Evolutionary conservation across 176 grass and related monocot species (phyloP), one percentile per base, ranked within the genome.

Genomic region (Eragrostis nindensis): DNA sequence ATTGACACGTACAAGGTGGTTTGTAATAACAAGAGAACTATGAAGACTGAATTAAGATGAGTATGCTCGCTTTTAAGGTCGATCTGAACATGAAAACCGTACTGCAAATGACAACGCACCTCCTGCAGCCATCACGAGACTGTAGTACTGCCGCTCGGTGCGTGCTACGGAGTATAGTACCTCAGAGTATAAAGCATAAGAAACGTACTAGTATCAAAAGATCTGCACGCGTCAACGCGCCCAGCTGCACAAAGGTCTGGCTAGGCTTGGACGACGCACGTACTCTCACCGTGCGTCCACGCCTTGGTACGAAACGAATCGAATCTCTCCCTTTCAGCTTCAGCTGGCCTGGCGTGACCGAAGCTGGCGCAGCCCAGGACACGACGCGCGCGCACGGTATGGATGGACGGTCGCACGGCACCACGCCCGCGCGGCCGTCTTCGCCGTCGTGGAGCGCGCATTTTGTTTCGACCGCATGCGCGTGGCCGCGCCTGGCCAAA

Each of bases 171-270:
- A 36, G n/a, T n/a, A n/a, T 12, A 16, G n/a, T 12, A 3, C 3
- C 8, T 14, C 7, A 36, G 32, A 36, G n/a, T n/a, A n/a, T 12
- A 16, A 62, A 62, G 60, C 26, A 30, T 16, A 30, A 14, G 60
- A 26, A 27, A 61, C 9, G 57, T 11, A n/a, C n/a, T n/a, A n/a
- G n/a, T n/a, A 61, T 61, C 57, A 5, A 62, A 5, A 62, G 26
- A 62, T 62, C 7, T 67, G 64, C 64, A 67, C 38, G 63, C 63
- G 63, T 66, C 63, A 41, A 41, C 63, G 24, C 57, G 57, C 57
- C 27, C 57, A 0, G 46, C 10, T 8, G 45, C 11, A n/a, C 45
- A 47, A 4, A 8, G n/a, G n/a, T n/a, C n/a, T n/a, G n/a, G n/a
- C n/a, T n/a, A n/a, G n/a, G n/a, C n/a, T n/a, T n/a, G n/a, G n/a